Evolutionary conservation across 495 filamentous ascomycete genomes (phyloP).

Genomic region (Penicillium paradoxum): DNA sequence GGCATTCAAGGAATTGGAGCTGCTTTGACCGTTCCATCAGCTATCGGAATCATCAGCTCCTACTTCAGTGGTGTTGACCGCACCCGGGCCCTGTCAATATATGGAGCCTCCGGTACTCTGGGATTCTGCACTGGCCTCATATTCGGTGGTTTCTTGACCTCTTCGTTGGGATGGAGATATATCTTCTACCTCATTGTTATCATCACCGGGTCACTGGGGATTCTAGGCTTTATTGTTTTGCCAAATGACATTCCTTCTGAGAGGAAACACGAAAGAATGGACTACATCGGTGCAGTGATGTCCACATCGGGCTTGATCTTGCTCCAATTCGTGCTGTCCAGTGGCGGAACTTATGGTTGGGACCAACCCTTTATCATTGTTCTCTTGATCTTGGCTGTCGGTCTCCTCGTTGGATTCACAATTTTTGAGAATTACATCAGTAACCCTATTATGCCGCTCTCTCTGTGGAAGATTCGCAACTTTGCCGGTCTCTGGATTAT

Average conservation of each 20-base stretch:
- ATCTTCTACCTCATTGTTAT: constrained; percentile 35
- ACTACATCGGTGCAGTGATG: constrained; percentile 30
- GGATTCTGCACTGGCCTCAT: constrained; percentile 36
- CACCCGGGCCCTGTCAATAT: constrained; percentile 32
- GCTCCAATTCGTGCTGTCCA: constrained; percentile 36
- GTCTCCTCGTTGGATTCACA: constrained; percentile 36
- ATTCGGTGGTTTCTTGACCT: constrained; percentile 35
- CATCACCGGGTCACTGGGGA: constrained; percentile 26
- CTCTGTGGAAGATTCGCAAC: constrained; percentile 34
- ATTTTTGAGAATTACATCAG: constrained; percentile 30
- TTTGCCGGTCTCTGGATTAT: constrained; percentile 37
- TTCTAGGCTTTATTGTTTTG: constrained; percentile 29
- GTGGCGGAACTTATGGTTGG: constrained; percentile 44
- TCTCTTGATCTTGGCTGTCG: constrained; percentile 38
- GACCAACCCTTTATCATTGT: constrained; percentile 40
- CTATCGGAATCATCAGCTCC: constrained; percentile 37
- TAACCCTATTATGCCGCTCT: constrained; percentile 33
- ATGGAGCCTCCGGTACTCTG: constrained; percentile 33
- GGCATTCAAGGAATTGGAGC: constrained; percentile 36
- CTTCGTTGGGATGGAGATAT: constrained; percentile 35
- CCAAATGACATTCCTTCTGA: constrained; percentile 21
- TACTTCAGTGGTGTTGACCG: constrained; percentile 35
- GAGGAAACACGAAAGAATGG: constrained; percentile 24
- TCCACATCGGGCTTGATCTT: constrained; percentile 33
- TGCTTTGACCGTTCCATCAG: constrained; percentile 34